Base-by-base conservation (phyloP, 2,329 filamentous ascomycete species). In the Diaporthe nobilis region DNA sequence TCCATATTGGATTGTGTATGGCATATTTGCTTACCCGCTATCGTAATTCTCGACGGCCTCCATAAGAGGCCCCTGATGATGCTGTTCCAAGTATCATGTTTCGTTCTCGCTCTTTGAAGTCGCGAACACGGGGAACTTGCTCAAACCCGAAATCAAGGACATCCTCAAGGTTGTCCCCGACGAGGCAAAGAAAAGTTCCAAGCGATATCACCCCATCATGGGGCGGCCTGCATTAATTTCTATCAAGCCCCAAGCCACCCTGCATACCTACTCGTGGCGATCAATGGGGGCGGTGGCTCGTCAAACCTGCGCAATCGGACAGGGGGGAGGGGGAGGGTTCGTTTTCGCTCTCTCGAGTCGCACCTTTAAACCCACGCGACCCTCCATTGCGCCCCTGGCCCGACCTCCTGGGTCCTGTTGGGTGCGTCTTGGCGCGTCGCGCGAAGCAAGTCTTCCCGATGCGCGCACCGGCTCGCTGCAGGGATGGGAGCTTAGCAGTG, bases 271-370 rank as follows among this genome's bases (percentile, higher is more conserved):
- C 28, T 49, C 51, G 39, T 68, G 72, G 72, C 72, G 60, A 63
- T 73, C 60, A 51, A 34, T 17, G n/a, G 28, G 47, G 63, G 44
- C 28, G 28, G 49, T 55, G 34, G 47, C 28, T 70, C 65, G 65
- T 28, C 34, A 55, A 70, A 55, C 47, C 65, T 34, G 49, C 65
- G 34, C 65, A 55, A 55, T 28, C 34, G 34, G 65, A 39, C 65
- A 20, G 34, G 63, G 44, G 25, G 8, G 34, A 47, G 44, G 25
- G 3, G 49, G 49, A 4, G 49, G n/a, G n/a, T 60, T 74, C 72
- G 72, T 68, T 74, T 57, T 74, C 72, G 72, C 60, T 74, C 61
- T 74, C 72, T 74, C 72, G 39, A 70, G 65, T 72, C 71, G 55
- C 44, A 63, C 39, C 22, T 51, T 39, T 60, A 12, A 51, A 58